phyloP scores from a whole-genome alignment of 192 early-diverging fungal genomes.

The Coemansia sp. region DNA sequence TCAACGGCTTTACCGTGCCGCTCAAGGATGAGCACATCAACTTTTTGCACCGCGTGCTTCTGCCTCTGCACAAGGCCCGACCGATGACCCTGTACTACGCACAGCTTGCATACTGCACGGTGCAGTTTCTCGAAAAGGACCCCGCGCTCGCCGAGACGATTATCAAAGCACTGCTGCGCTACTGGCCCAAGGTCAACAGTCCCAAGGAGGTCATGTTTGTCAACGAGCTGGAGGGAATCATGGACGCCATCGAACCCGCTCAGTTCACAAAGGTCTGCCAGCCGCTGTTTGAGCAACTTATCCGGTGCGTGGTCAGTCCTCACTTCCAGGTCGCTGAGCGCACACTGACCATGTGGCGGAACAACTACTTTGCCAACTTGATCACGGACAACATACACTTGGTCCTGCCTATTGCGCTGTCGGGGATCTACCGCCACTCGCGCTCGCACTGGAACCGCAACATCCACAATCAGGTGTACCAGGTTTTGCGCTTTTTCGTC shows the following conservation, averaged over 20 bases:
- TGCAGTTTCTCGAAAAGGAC: constrained; percentile 99
- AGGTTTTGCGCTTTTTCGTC: constrained; percentile 97
- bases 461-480: constrained; percentile 97
- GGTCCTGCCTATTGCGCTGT: constrained; percentile 95
- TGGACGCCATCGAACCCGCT: constrained; percentile 91
- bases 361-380: constrained; percentile 95
- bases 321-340: constrained; percentile 99
- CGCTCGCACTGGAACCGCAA: constrained; percentile 98
- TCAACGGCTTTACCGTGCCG: constrained; percentile 98
- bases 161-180: constrained; percentile 84
- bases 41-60: constrained; percentile 88
- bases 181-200: constrained; percentile 99
- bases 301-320: constrained; percentile 90
- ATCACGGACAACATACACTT: constrained; percentile 90
- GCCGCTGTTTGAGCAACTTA: constrained; percentile 91
- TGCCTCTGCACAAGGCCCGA: constrained; percentile 96
- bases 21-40: constrained; percentile 99
- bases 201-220: constrained; percentile 99
- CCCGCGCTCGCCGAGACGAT: constrained; percentile 89
- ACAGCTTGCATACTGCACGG: constrained; percentile 96
- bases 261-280: constrained; percentile 91
- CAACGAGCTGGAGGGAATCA: constrained; percentile 96
- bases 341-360: constrained; percentile 98
- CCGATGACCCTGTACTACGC: constrained; percentile 95
- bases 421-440: constrained; percentile 91